phyloP scores from a whole-genome alignment of 2,329 filamentous ascomycete species.

The Clarireedia paspali region DNA sequence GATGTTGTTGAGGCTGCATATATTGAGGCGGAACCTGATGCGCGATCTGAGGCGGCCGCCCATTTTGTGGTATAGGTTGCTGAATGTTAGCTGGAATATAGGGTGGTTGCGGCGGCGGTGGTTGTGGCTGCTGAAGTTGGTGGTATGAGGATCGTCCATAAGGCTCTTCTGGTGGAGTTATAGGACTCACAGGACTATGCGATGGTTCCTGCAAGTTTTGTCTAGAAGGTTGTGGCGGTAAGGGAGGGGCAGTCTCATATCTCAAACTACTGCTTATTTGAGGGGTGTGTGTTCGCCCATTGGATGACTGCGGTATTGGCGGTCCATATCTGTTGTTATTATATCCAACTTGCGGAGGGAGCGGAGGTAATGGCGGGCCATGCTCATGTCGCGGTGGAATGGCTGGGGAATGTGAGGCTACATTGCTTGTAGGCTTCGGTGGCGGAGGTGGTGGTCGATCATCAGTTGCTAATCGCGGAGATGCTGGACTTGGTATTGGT shows the following conservation, averaged over 20 bases:
- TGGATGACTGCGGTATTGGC: conserved; percentile 15
- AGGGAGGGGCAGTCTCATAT: conserved; percentile 24
- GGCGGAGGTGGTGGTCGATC: conserved; percentile 26
- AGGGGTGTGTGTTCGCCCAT: conserved; percentile 18
- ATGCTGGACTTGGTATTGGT: conserved; percentile 33
- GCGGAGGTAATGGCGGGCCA: conserved; percentile 29
- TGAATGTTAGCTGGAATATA: conserved; percentile 10
- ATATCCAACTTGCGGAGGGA: conserved; percentile 20
- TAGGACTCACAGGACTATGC: conserved; percentile 24
- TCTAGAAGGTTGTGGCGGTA: conserved; percentile 26
- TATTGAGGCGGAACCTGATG: conserved; percentile 18
- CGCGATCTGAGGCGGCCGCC: conserved; percentile 11
- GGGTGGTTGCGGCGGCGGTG: not conserved
- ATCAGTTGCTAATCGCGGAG: conserved; percentile 28
- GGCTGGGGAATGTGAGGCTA: conserved; percentile 12
- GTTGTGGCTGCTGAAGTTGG: conserved; percentile 15
- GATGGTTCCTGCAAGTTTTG: conserved; percentile 18
- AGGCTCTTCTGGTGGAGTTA: conserved; percentile 19
- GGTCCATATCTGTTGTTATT: conserved; percentile 18
- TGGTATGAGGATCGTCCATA: conserved; percentile 16
- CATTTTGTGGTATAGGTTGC: conserved; percentile 13
- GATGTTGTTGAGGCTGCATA: conserved; percentile 16
- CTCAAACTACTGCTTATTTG: conserved; percentile 29
- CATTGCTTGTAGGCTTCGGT: conserved; percentile 23
- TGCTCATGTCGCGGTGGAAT: conserved; percentile 17